Evolutionary conservation across 106 monocot genomes (phyloP), one percentile per base, ranked within the genome.

Genomic region (Xerophyta viscosa): DNA sequence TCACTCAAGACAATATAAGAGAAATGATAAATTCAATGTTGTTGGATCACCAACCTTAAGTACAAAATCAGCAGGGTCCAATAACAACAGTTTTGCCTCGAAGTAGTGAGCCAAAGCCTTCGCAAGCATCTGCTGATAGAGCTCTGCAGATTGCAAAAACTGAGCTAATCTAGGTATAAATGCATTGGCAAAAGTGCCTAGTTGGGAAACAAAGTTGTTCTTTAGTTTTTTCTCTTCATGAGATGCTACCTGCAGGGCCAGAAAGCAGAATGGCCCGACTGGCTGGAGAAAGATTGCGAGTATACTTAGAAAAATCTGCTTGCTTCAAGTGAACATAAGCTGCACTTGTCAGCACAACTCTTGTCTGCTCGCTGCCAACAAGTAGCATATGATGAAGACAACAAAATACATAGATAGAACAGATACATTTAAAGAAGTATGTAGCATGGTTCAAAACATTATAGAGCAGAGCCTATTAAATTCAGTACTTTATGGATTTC

Each of bases 251-350:
- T 68, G 86, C 72, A 64, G 81, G 78, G 24, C 91, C 91, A 48
- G 81, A 86, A 2, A 91, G 91, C 30, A 86, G 52, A 73, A 91
- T 91, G 13, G 91, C 61, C 11, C 66, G 81, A 66, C 78, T 91
- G 13, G 78, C 75, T 8, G 81, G 66, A 48, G 75, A 53, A 43
- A 82, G 86, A 36, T 86, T 86, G 25, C 77, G 61, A 20, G 81
- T 78, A 45, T 77, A 76, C 66, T 91, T 91, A 0, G 81, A 72
- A 20, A 86, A 50, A 18, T 86, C 78, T 24, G 55, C 64, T 61
- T 78, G 75, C 61, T 65, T 82, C 57, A 86, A 49, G 50, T 91
- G 71, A 64, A 85, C 75, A 73, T 64, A 86, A 13, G 86, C 86
- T n/a, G 82, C 78, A 73, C 86, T 91, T 31, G 74, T 82, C 49